Base-by-base conservation (phyloP, 1,284 basidiomycete species). In the Gymnopus androsaceus region DNA sequence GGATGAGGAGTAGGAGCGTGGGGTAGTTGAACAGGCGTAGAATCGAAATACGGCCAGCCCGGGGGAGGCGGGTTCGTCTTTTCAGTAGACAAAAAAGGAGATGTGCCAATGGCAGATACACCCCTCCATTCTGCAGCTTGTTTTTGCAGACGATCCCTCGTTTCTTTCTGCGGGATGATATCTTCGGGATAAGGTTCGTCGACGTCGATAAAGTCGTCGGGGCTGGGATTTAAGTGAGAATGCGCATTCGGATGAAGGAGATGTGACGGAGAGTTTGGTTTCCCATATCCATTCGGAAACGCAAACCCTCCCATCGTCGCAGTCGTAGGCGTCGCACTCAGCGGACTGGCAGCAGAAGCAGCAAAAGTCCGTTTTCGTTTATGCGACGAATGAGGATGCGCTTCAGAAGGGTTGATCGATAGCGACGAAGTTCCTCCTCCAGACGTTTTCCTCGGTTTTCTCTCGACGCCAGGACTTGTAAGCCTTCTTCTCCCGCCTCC, bases 81-180 rank as follows among this genome's bases (percentile, higher is more conserved):
- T 3, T 48, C 23, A 4, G 17, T 21, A 1, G 46, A 33, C 30
- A 11, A 5, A 21, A 23, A 3, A 9, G 27, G 34, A 17, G 69
- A 63, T 23, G 72, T 63, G n/a, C 72, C 66, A 58, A 88, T 72
- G 3, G 87, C 85, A n/a, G 82, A 82, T 23, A 89, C 71, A 1
- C 87, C 88, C 7, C 88, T 73, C 87, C 88, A 90, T 30, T 79
- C 72, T 31, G 79, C 76, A 9, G 88, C 85, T n/a, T 83, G 78
- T 15, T 74, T 70, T n/a, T 77, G 75, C 1, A 90, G 75, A 36
- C 75, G 77, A 30, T 75, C 71, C n/a, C 84, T 75, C 0, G 80
- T 80, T 23, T 79, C 72, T 27, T 76, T 71, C 53, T 78, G 70
- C 2, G 80, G 76, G 41, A 88, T 69, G 54, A 82, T 69, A 63